These are phyloP conservation scores for Prunus yedoensis DNA, from an alignment of 331 rosid species.

Conservation along the genomic window DNA sequence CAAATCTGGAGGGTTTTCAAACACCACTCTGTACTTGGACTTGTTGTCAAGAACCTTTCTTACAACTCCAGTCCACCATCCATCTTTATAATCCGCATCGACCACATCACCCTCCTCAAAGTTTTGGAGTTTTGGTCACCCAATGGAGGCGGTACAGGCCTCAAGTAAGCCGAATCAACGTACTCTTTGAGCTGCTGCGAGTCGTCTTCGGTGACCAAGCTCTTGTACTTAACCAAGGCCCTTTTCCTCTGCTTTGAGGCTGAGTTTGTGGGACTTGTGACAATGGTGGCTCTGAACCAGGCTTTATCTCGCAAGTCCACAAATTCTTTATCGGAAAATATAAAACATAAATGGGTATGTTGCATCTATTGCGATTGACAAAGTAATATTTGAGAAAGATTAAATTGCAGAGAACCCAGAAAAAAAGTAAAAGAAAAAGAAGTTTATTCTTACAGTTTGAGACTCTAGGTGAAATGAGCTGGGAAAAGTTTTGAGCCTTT, in stretches of 20 bases:
- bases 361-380: neutral
- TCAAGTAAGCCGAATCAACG: constrained; percentile 21
- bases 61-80: constrained; percentile 56
- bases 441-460: constrained; percentile 3
- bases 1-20: constrained; percentile 39
- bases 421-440: neutral
- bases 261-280: constrained; percentile 4
- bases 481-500: neutral
- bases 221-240: constrained; percentile 37
- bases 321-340: neutral
- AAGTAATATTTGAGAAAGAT: neutral
- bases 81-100: constrained; percentile 43
- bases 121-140: neutral
- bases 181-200: constrained; percentile 29
- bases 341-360: neutral
- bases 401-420: neutral
- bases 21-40: constrained; percentile 34
- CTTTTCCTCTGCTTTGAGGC: constrained; percentile 27
- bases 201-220: constrained; percentile 38
- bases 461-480: neutral
- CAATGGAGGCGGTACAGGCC: constrained; percentile 41
- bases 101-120: constrained; percentile 39
- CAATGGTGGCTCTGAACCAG: constrained; percentile 42
- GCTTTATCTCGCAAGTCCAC: constrained; percentile 4
- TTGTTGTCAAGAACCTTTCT: constrained; percentile 14